These are phyloP conservation scores for Iris pallida DNA, from an alignment of 116 monocot genomes.

Conservation along the genomic window DNA sequence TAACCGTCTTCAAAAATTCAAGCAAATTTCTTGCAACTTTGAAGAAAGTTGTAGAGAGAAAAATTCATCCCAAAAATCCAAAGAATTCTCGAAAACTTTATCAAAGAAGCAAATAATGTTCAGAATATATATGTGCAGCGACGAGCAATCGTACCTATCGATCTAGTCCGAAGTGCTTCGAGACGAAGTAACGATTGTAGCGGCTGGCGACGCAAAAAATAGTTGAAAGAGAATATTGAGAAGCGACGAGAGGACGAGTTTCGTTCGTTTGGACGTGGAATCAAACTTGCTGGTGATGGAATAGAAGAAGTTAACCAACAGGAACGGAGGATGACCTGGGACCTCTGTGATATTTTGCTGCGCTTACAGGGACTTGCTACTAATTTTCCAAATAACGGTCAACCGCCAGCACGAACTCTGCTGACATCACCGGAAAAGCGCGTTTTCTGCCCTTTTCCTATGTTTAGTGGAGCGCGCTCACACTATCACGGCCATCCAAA, in stretches of 20 bases:
- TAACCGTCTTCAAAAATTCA: background rate
- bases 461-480: too few species aligned
- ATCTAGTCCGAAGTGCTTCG: too few species aligned
- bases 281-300: background rate
- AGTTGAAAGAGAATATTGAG: background rate
- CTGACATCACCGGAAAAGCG: background rate
- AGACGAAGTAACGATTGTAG: background rate
- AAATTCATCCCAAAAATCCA: background rate
- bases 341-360: background rate
- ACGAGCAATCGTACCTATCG: too few species aligned
- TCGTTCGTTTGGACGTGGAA: constrained; percentile 1
- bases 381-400: constrained; percentile 8
- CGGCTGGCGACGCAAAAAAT: background rate
- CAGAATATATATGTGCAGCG: too few species aligned
- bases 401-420: constrained; percentile 11
- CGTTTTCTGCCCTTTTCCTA: background rate
- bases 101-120: too few species aligned
- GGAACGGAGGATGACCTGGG: background rate
- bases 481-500: too few species aligned
- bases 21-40: too few species aligned
- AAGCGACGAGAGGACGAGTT: background rate
- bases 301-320: too few species aligned
- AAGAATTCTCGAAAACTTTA: background rate
- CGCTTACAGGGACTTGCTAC: background rate
- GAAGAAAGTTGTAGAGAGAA: background rate